Evolutionary conservation across 805 yeast species (phyloP), one percentile per base, ranked within the genome.

Genomic region (Barnettozyma populi): DNA sequence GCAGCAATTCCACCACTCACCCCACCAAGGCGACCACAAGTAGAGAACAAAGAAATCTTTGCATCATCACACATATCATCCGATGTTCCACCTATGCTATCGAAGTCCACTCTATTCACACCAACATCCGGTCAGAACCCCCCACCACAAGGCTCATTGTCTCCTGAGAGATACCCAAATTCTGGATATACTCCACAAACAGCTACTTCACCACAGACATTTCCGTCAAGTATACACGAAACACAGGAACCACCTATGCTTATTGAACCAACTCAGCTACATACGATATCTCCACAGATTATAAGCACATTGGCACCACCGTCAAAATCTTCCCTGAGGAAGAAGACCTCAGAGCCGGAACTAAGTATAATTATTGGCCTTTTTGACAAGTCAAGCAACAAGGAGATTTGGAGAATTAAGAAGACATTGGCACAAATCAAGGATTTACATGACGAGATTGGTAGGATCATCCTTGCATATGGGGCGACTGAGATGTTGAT

Each of bases 321-420:
- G 36, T 53, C 65, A 9, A 74, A 71, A 36, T 27, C 44, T 5
- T n/a, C 18, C 11, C 2, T 18, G 10, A 31, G 24, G 9, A 42
- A 19, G 18, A 73, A 73, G 52, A 55, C 69, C 1, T 85, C 79
- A 36, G 89, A 83, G 37, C 82, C 85, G 16, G 66, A 67, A 25
- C 38, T 37, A 16, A 35, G 38, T 32, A 72, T 86, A 20, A 71
- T 85, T 1, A 73, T 90, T 46, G 74, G 84, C 16, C 79, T 86
- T 5, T 68, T 75, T 41, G 92, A 86, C 54, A 74, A 81, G 31
- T 79, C 73, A 21, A 66, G 82, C 2, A 69, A 72, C 36, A 80
- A 80, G 51, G 88, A 82, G 56, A 76, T 86, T 71, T 90, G 95
- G 84, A 74, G 81, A 55, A 79, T 88, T 45, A 70, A 80, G 37